Base-by-base conservation (phyloP, 495 filamentous ascomycete species). In the Trichocladium antarcticum region DNA sequence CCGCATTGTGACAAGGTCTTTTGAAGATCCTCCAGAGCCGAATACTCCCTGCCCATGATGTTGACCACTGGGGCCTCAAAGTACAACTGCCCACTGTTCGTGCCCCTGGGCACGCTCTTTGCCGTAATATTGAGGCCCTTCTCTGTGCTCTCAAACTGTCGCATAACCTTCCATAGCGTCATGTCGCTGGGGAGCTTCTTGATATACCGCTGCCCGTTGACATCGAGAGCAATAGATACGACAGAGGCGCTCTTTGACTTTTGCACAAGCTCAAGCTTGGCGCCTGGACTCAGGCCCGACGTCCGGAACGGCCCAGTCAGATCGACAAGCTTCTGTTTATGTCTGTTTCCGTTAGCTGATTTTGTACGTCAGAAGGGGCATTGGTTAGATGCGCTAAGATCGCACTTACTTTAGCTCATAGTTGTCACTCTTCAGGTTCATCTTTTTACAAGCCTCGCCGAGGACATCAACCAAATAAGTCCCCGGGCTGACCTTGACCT, bases 221-320 rank as follows among this genome's bases (percentile, higher is more conserved):
- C 70, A 59, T 94, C 86, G 16, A 98, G 72, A 5, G 85, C 88
- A 19, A 97, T 82, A 19, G 82, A 85, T 45, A 98, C 81, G 27
- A 85, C 81, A 10, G 87, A 81, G 2, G 89, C 83, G 0, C 87
- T 88, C 40, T 79, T 82, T 24, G 87, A 90, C 45, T 79, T 75
- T 51, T 83, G 78, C n/a, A 95, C 82, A 39, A 97, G 83, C 56
- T 98, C 89, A 17, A 98, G 76, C 56, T 93, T 95, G 21, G 92
- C 89, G 24, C 92, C 92, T 14, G 87, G 77, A 6, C 73, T 72
- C 10, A 98, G 80, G 45, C 89, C 89, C 1, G 89, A 85, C 28
- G 90, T 82, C n/a, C 90, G 83, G 64, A 86, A 84, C 29, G 83
- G 80, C 15, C 83, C 76, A 11, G 88, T 89, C 8, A 97, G 74